Evolutionary conservation across 2,329 filamentous ascomycete species (phyloP).

Genomic region (Catunica adiposa): DNA sequence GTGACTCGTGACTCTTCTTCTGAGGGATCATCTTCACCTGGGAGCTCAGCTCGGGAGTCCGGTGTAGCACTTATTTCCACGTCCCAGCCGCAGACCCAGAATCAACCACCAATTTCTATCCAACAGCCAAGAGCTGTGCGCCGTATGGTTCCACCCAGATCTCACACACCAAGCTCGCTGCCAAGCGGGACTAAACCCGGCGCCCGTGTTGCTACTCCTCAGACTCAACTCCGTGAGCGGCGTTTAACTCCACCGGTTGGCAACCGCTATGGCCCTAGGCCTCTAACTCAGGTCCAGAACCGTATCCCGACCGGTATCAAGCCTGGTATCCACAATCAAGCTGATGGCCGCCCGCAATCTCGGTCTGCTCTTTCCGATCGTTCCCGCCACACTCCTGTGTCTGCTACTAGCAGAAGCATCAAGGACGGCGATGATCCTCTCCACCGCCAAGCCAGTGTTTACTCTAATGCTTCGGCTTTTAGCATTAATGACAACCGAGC

Average conservation of each 20-base stretch:
- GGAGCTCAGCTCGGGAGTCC: constrained; percentile 29
- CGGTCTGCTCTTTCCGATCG: neutral
- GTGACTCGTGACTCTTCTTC: constrained; percentile 27
- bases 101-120: neutral
- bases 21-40: constrained; percentile 22
- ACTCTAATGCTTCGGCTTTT: constrained; percentile 31
- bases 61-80: constrained; percentile 19
- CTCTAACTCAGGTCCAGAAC: constrained; percentile 2
- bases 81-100: neutral
- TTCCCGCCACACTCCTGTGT: neutral
- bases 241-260: constrained; percentile 1
- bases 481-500: constrained; percentile 38
- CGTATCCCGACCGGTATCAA: constrained; percentile 18
- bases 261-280: neutral
- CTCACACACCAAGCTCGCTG: constrained; percentile 4
- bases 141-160: neutral
- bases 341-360: neutral
- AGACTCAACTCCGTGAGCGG: constrained; percentile 2
- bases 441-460: constrained; percentile 29
- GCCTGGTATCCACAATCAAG: constrained; percentile 3
- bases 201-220: neutral
- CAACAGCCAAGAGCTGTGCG: neutral
- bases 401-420: neutral
- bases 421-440: neutral
- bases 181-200: neutral